phyloP scores from a whole-genome alignment of 1,284 basidiomycete species.

The Pseudozyma sp. region DNA sequence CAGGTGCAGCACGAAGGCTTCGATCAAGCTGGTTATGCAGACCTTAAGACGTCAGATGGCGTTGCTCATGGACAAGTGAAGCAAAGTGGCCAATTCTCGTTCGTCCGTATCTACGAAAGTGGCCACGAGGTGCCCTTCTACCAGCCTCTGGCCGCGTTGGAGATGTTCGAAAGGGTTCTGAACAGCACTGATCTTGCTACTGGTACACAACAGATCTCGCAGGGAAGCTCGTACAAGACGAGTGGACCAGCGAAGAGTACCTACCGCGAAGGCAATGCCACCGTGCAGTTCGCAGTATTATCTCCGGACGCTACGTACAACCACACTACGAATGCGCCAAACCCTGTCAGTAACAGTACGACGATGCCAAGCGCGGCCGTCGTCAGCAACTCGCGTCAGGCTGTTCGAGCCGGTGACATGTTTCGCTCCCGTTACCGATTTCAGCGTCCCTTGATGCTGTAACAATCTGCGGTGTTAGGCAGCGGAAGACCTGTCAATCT shows the following conservation, averaged over 20 bases:
- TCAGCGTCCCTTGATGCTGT: conserved; percentile 27
- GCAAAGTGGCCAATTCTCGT: conserved; percentile 52
- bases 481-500: neutral
- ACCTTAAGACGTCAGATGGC: conserved; percentile 32
- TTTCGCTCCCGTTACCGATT: conserved; percentile 28
- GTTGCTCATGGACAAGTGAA: conserved; percentile 43
- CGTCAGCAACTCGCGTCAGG: conserved; percentile 2
- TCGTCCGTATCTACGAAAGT: conserved; percentile 53
- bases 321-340: conserved; percentile 36
- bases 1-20: conserved; percentile 40
- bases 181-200: conserved; percentile 48
- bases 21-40: conserved; percentile 39
- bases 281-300: conserved; percentile 39
- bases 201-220: conserved; percentile 21
- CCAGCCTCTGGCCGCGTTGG: conserved; percentile 48
- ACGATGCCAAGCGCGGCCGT: neutral
- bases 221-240: conserved; percentile 27
- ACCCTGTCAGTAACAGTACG: conserved; percentile 11
- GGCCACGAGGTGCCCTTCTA: conserved; percentile 62
- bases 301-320: conserved; percentile 39
- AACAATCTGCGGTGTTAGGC: neutral
- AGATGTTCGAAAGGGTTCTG: conserved; percentile 48
- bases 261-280: conserved; percentile 43
- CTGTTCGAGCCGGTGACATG: conserved; percentile 19
- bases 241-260: conserved; percentile 33